A percentile compares a stretch with the other conserved stretches of the same genome.
Evolutionary conservation across 371 early-diverging fungal genomes (phyloP).

Genomic region (Funneliformis caledonium): DNA sequence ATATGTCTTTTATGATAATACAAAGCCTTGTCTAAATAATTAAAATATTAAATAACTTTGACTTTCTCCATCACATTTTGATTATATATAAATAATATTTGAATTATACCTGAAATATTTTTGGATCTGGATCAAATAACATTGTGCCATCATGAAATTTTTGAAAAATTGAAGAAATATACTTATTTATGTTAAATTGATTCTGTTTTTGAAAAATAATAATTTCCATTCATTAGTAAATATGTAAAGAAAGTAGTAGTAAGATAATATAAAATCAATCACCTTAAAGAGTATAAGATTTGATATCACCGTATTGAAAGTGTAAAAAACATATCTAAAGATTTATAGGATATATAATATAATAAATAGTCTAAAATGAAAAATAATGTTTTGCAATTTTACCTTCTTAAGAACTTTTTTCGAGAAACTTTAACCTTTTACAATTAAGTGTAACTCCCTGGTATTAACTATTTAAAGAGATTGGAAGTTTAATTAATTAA

Average conservation of each 20-base stretch:
- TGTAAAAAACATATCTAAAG: conserved; percentile 3
- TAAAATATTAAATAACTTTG: neutral
- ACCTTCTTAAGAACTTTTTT: neutral
- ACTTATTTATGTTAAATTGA: conserved; percentile 22
- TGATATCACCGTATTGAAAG: conserved; percentile 17
- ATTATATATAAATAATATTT: neutral
- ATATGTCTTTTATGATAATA: conserved; percentile 37
- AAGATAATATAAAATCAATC: neutral
- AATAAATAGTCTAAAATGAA: neutral
- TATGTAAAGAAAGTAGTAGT: neutral
- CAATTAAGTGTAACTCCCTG: conserved; percentile 22
- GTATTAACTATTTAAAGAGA: neutral
- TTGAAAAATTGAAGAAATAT: conserved; percentile 38
- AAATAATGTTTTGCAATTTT: neutral
- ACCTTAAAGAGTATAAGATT: conserved; percentile 30
- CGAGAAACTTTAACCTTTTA: neutral
- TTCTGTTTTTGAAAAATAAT: neutral
- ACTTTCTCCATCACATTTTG: too few species aligned
- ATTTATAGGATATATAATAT: neutral
- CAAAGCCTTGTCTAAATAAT: conserved; percentile 25
- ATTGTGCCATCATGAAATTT: conserved; percentile 28
- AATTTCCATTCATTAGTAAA: neutral
- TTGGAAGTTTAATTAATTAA: neutral
- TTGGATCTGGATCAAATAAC: conserved; percentile 10
- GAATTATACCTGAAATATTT: conserved; percentile 18